Conservation (phyloP, 2,329 filamentous ascomycete species). For the Fusarium pilosicola region DNA sequence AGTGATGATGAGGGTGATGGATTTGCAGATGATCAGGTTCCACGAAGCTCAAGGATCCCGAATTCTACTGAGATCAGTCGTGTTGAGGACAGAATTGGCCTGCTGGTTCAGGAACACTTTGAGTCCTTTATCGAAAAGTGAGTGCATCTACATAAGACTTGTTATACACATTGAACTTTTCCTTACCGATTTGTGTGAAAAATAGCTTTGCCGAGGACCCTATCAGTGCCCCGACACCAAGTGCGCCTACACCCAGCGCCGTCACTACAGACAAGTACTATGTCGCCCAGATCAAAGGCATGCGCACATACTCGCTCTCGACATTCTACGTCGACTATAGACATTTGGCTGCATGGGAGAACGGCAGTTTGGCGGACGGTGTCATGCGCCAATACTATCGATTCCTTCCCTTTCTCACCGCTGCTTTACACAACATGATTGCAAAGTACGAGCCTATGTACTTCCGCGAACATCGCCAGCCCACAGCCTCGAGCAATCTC, state of each 20-base stretch:
- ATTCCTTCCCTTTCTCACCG: constrained; percentile 89
- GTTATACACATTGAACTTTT: neutral
- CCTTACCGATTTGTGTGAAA: neutral
- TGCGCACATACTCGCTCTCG: constrained; percentile 79
- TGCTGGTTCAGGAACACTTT: constrained; percentile 79
- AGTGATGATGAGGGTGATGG: constrained; percentile 71
- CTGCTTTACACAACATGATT: constrained; percentile 90
- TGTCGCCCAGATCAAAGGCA: constrained; percentile 82
- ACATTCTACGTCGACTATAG: constrained; percentile 89
- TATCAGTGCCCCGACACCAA: constrained; percentile 59
- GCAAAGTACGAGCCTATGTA: constrained; percentile 94
- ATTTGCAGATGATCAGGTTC: constrained; percentile 72
- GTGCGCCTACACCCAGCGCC: constrained; percentile 73
- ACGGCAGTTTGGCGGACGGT: constrained; percentile 84
- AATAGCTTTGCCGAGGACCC: constrained; percentile 75
- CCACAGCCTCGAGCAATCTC: constrained; percentile 77
- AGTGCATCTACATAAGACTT: constrained; percentile 37
- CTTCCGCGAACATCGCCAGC: constrained; percentile 90
- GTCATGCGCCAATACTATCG: constrained; percentile 94
- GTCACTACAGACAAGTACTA: constrained; percentile 85
- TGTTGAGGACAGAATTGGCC: constrained; percentile 80
- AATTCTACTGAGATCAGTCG: constrained; percentile 68
- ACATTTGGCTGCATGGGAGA: constrained; percentile 80
- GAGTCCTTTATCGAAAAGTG: constrained; percentile 83
- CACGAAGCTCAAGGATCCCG: constrained; percentile 59